A percentile compares a stretch with the other conserved stretches of the same genome.
Evolutionary conservation across 805 yeast genomes (phyloP).

Genomic region (Cyberlindnera japonica): DNA sequence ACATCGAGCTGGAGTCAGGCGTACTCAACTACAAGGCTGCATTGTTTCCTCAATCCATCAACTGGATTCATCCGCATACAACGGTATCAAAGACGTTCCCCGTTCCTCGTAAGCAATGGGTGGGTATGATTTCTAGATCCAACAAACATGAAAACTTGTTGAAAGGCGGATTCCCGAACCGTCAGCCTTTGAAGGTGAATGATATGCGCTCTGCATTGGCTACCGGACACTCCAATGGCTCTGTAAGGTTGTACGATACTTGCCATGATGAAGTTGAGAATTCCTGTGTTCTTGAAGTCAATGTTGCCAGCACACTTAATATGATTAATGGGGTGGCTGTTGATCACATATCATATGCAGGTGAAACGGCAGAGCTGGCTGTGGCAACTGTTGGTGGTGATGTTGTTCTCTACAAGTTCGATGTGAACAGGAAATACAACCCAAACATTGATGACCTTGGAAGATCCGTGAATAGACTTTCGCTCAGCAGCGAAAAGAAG

Average conservation of each 20-base stretch:
- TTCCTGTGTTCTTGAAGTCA: conserved; percentile 54
- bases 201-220: conserved; percentile 59
- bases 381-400: conserved; percentile 68
- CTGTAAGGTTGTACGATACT: conserved; percentile 79
- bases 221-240: conserved; percentile 85
- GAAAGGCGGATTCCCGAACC: conserved; percentile 76
- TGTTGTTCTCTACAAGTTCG: conserved; percentile 71
- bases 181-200: conserved; percentile 42
- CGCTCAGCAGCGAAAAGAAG: conserved; percentile 27
- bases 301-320: conserved; percentile 47
- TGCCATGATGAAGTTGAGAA: conserved; percentile 69
- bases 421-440: conserved; percentile 44
- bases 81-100: conserved; percentile 51
- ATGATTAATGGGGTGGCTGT: conserved; percentile 46
- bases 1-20: conserved; percentile 57
- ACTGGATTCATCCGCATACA: conserved; percentile 74
- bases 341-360: conserved; percentile 64
- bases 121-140: conserved; percentile 65
- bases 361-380: conserved; percentile 71
- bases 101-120: conserved; percentile 68
- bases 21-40: conserved; percentile 47
- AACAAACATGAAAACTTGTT: conserved; percentile 44
- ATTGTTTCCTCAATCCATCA: conserved; percentile 74
- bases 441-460: conserved; percentile 34
- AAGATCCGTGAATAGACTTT: conserved; percentile 28